Percentiles rank a stretch among this genome's conserved stretches.
These are phyloP conservation scores for Ganoderma sinense DNA, from an alignment of 1,284 basidiomycete genomes.

Conservation along the genomic window DNA sequence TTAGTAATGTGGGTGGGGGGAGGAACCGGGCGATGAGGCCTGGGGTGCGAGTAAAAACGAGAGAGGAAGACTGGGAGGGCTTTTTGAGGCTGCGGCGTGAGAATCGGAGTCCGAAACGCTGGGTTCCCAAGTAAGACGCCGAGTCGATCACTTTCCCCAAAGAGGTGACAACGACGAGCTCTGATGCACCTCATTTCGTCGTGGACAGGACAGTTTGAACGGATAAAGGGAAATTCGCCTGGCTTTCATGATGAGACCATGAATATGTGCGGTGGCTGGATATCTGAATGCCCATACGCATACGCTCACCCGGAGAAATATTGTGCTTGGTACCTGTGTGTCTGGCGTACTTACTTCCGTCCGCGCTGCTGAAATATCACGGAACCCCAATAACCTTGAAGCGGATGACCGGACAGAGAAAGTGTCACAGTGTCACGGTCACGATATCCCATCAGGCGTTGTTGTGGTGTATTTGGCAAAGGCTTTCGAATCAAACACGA, in stretches of 20 bases:
- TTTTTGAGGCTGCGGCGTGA: neutral
- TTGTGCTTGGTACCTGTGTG: neutral
- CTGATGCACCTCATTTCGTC: too few species aligned
- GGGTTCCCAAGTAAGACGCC: neutral
- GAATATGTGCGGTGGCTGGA: neutral
- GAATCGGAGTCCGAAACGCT: neutral
- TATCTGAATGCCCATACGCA: neutral
- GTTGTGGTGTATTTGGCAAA: neutral
- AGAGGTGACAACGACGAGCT: neutral
- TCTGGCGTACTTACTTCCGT: neutral
- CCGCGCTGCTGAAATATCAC: neutral
- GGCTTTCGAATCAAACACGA: neutral
- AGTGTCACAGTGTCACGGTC: neutral
- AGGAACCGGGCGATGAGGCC: neutral
- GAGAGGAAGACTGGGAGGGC: neutral
- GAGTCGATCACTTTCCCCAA: neutral
- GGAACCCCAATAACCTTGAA: neutral
- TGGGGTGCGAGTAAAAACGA: neutral
- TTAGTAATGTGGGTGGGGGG: neutral
- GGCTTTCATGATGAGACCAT: neutral
- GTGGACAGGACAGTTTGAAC: neutral
- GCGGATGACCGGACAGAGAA: neutral
- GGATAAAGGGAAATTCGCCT: neutral
- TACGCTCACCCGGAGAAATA: neutral
- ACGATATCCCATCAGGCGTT: slow-evolving; percentile 2